Evolutionary conservation across 169 alveolate species (phyloP).

Genomic region (Blepharisma undulans): DNA sequence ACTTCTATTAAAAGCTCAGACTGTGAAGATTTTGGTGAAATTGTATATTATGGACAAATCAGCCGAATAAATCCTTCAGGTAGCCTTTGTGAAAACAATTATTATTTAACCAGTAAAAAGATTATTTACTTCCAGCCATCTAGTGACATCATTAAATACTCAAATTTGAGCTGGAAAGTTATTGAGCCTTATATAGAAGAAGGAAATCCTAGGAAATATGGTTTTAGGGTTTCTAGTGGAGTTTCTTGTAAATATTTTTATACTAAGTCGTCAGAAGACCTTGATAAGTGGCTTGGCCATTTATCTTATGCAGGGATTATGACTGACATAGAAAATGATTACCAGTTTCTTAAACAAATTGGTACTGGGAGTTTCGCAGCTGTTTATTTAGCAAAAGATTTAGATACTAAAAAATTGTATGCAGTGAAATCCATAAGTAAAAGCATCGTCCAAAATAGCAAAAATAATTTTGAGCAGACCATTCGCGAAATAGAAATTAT

Average conservation of each 20-base stretch:
- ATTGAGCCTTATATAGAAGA: neutral
- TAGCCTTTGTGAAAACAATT: neutral
- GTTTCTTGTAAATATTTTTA: neutral
- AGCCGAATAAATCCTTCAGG: neutral
- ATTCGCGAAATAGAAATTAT: slow-evolving; percentile 47
- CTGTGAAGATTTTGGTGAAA: neutral
- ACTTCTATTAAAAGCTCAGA: neutral
- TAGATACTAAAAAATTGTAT: neutral
- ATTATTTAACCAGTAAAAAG: neutral
- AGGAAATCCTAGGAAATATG: neutral
- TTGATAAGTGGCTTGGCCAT: slow-evolving; percentile 1
- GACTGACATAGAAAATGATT: neutral
- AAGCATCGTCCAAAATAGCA: slow-evolving; percentile 28
- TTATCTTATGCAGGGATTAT: neutral
- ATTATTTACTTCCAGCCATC: neutral
- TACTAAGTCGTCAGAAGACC: neutral
- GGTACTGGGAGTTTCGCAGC: slow-evolving; percentile 25
- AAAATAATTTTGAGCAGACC: slow-evolving; percentile 35
- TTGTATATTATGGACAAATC: neutral
- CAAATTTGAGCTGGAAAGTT: neutral
- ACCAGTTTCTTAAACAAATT: neutral
- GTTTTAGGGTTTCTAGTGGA: too few species aligned
- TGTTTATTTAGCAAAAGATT: neutral
- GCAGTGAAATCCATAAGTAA: slow-evolving; percentile 17
- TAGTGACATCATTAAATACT: neutral